phyloP scores from a whole-genome alignment of 495 filamentous ascomycete genomes.

The Tricharina praecox region DNA sequence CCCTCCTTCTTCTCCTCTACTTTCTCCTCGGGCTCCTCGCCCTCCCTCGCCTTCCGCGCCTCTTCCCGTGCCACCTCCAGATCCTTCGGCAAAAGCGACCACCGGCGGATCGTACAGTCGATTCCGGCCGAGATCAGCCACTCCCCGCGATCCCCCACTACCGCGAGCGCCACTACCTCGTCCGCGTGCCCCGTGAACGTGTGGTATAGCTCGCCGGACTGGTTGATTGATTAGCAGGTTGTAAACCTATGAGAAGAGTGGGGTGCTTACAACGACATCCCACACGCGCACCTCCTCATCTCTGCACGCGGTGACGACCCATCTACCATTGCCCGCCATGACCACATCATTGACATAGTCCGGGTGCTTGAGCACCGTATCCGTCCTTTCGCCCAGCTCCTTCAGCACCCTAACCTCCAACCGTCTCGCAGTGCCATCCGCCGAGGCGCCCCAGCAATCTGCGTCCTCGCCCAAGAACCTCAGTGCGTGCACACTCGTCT shows the following conservation, averaged over 20 bases:
- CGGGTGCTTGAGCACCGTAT: constrained; percentile 58
- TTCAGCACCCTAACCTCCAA: constrained; percentile 10
- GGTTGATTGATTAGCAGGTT: constrained; percentile 15
- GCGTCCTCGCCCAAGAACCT: constrained; percentile 46
- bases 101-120: constrained; percentile 71
- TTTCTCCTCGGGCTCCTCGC: constrained; percentile 28
- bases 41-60: constrained; percentile 30
- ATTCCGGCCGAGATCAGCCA: constrained; percentile 66
- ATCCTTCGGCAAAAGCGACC: constrained; percentile 50
- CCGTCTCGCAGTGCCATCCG: constrained; percentile 54
- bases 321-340: constrained; percentile 50
- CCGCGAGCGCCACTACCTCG: constrained; percentile 64
- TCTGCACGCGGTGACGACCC: constrained; percentile 76
- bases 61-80: constrained; percentile 45
- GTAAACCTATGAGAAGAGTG: no score
- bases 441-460: constrained; percentile 81
- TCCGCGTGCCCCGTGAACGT: constrained; percentile 76
- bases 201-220: constrained; percentile 57
- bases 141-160: constrained; percentile 36
- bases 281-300: constrained; percentile 87
- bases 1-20: constrained; percentile 27
- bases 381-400: constrained; percentile 31
- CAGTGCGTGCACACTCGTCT: constrained; percentile 74
- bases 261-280: constrained; percentile 42
- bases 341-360: constrained; percentile 78